Evolutionary conservation across 2,329 filamentous ascomycete species (phyloP).

Genomic region (Aspergillus aculeatus): DNA sequence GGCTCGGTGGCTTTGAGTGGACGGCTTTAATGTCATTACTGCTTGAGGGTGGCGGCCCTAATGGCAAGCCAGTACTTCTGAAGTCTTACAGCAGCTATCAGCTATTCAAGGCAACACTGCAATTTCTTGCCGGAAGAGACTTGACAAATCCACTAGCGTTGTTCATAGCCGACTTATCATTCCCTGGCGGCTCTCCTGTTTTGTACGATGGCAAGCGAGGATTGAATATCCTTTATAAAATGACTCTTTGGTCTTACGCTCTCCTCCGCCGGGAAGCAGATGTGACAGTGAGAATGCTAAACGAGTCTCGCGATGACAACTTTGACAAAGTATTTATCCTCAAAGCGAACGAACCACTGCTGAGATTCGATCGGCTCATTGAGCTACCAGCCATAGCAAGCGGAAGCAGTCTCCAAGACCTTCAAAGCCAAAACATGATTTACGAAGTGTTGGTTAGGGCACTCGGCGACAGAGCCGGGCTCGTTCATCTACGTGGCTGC

Average conservation of each 20-base stretch:
- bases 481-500: constrained; percentile 60
- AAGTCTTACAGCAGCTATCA: constrained; percentile 85
- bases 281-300: constrained; percentile 71
- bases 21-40: constrained; percentile 74
- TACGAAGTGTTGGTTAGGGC: constrained; percentile 68
- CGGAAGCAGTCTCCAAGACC: constrained; percentile 27
- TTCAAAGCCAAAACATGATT: constrained; percentile 43
- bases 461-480: constrained; percentile 69
- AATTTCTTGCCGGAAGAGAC: constrained; percentile 75
- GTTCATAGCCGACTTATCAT: constrained; percentile 27
- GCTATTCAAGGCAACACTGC: constrained; percentile 90
- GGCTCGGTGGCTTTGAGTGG: constrained; percentile 95
- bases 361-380: constrained; percentile 57
- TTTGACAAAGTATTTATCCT: constrained; percentile 83
- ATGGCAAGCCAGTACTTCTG: constrained; percentile 70
- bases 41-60: constrained; percentile 71
- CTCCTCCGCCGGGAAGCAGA: constrained; percentile 72
- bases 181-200: constrained; percentile 59
- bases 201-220: constrained; percentile 74
- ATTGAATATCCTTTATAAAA: constrained; percentile 86
- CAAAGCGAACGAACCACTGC: constrained; percentile 51
- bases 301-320: constrained; percentile 70
- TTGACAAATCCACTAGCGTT: constrained; percentile 65
- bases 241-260: constrained; percentile 79
- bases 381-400: constrained; percentile 31